Evolutionary conservation across 2,329 filamentous ascomycete genomes (phyloP).

Genomic region (Alternaria hordeiaustralica): DNA sequence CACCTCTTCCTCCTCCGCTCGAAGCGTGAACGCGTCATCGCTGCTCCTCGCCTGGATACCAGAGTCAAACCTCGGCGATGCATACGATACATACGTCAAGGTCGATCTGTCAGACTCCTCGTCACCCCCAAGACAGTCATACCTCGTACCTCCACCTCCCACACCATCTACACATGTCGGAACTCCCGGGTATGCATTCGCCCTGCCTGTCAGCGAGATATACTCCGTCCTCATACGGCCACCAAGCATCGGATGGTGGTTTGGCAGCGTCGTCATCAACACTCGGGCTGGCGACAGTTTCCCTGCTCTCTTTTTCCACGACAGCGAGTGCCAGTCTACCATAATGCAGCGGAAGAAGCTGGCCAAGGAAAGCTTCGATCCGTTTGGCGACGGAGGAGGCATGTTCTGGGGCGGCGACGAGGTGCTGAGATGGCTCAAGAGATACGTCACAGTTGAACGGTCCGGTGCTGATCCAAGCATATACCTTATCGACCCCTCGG

Average conservation of each 20-base stretch:
- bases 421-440: slow-evolving; percentile 85
- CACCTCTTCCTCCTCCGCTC: slow-evolving; percentile 52
- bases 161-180: slow-evolving; percentile 78
- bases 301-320: slow-evolving; percentile 95
- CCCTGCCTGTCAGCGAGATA: slow-evolving; percentile 85
- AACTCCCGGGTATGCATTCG: slow-evolving; percentile 84
- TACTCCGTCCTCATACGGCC: slow-evolving; percentile 90
- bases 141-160: slow-evolving; percentile 89
- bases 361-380: slow-evolving; percentile 84
- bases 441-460: slow-evolving; percentile 82
- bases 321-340: slow-evolving; percentile 94
- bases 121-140: slow-evolving; percentile 82
- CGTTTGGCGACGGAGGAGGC: slow-evolving; percentile 81
- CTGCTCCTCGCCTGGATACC: slow-evolving; percentile 93
- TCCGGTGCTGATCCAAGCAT: slow-evolving; percentile 87
- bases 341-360: slow-evolving; percentile 91
- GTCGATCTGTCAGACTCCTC: slow-evolving; percentile 86
- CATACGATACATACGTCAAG: slow-evolving; percentile 87
- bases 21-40: slow-evolving; percentile 65
- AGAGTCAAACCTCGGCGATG: slow-evolving; percentile 84
- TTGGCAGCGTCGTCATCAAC: slow-evolving; percentile 93
- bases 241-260: slow-evolving; percentile 97
- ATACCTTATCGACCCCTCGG: slow-evolving; percentile 85
- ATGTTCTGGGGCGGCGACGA: slow-evolving; percentile 99
- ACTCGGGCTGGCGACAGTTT: slow-evolving; percentile 89